Evolutionary conservation across 2,329 filamentous ascomycete genomes (phyloP), one percentile per base, ranked within the genome.

Genomic region (Hortaea sp.): DNA sequence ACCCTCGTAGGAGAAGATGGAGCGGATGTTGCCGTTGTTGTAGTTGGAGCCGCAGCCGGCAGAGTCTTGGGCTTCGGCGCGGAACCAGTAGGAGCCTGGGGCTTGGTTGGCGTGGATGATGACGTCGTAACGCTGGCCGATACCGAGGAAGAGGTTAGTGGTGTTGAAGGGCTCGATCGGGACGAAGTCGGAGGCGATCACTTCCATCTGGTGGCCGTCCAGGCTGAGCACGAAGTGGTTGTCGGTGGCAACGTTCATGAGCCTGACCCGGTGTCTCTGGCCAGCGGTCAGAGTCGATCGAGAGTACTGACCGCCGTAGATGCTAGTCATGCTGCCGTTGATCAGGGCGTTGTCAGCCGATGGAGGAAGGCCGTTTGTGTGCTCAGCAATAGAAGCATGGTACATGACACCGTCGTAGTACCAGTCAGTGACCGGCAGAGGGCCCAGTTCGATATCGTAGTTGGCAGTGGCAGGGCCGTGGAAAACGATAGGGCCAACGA

Each of bases 381-480:
- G 54, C 53, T 67, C 49, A 2, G 61, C 52, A 55, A 63, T 41
- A 55, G 54, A 40, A 58, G 57, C 51, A 3, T 56, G 52, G 3
- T 53, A 51, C 45, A 49, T 55, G 13, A 59, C 53, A 13, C 55
- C 56, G 20, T 49, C 53, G 45, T 62, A 63, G 50, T 61, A 50
- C 80, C 80, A 85, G 56, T 86, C 82, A 11, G 71, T 74, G 5
- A 84, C 57, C 28, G 79, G 69, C 1, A 84, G 54, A 7, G 71
- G 63, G 3, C 82, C 81, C 0, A 83, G 66, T 55, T 85, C 82
- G 42, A 75, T 69, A 49, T 85, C 79, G 53, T 82, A 83, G 54
- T 78, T 70, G 10, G 71, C 67, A 2, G 74, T 73, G 0, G 72
- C 69, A 0, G 79, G 79, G 0, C 79, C 80, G 45, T 81, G 71